Base-by-base conservation (phyloP, 768 basidiomycete species). In the Megacollybia marginata region DNA sequence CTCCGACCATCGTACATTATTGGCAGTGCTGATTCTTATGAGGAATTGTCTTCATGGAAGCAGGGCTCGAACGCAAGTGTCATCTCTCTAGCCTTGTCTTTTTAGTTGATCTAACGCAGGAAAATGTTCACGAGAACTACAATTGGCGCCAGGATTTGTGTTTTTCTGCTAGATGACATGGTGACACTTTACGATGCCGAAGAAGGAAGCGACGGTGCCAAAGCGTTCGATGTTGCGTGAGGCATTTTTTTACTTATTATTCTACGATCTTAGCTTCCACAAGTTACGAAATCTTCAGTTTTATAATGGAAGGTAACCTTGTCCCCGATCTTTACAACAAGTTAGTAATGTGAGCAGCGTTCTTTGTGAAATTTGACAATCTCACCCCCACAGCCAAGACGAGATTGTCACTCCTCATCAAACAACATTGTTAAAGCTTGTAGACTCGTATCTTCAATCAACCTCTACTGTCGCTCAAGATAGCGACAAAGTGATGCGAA, bases 351-450 rank as follows among this genome's bases (percentile, higher is more conserved):
- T 89, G 59, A 55, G 82, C 67, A 28, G 46, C 60, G 52, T 48
- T 49, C 38, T 52, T 35, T 50, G 53, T 34, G 16, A 11, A 35
- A 42, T 5, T 35, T 44, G 38, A 46, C 46, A 36, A n/a, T 46
- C 47, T 18, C 43, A 31, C 34, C 42, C 32, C 35, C 45, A 32
- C 62, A 89, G 89, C 51, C 53, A 67, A 19, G 80, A 76, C 43
- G 91, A 92, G 66, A 72, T 82, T 11, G 77, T 93, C 36, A 81
- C 88, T 5, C 89, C 92, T 0, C 83, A 87, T 55, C 93, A 95
- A 63, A 90, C 83, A 4, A 87, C 80, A n/a, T 68, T 95, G 10
- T 78, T 96, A 51, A 94, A 93, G 65, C 71, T 95, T 13, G 69
- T 93, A 11, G 93, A 95, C 61, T 87, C 90, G 1, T 85, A 89